Evolutionary conservation across 208 protist species (phyloP).

Genomic region (Trypanosoma congolense): DNA sequence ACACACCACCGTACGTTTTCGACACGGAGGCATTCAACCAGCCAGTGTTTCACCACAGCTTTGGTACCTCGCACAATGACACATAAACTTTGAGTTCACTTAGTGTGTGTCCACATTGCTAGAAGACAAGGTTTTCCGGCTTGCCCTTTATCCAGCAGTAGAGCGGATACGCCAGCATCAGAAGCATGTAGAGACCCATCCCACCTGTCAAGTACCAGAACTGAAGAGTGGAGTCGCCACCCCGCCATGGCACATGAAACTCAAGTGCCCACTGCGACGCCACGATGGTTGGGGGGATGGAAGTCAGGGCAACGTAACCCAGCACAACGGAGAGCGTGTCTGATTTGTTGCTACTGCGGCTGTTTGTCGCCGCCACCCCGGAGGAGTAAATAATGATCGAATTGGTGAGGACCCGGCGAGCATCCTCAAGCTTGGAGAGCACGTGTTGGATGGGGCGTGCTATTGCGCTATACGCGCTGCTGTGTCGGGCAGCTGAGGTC

Average conservation of each 20-base stretch:
- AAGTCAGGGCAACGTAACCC: conserved; percentile 34
- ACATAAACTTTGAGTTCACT: too few relatives aligned
- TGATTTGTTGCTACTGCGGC: conserved; percentile 29
- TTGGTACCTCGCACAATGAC: too few relatives aligned
- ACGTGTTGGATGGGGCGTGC: conserved; percentile 21
- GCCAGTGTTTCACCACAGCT: too few relatives aligned
- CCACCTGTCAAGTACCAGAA: conserved; percentile 47
- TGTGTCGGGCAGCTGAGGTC: not conserved
- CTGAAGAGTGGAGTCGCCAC: conserved; percentile 25
- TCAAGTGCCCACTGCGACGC: conserved; percentile 70
- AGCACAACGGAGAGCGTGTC: conserved; percentile 54
- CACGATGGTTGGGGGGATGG: conserved; percentile 48
- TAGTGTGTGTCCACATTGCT: not conserved
- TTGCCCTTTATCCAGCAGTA: conserved; percentile 32
- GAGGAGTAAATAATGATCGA: conserved; percentile 66
- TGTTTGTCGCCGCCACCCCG: conserved; percentile 35
- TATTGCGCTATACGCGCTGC: conserved; percentile 3
- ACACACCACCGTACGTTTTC: too few relatives aligned
- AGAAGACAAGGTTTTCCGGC: conserved; percentile 35
- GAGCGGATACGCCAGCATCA: conserved; percentile 28
- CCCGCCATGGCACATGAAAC: conserved; percentile 40
- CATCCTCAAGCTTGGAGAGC: conserved; percentile 37
- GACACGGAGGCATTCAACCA: too few relatives aligned
- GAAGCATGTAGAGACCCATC: conserved; percentile 21
- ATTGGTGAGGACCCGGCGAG: conserved; percentile 44